Percentiles rank a stretch among this genome's conserved stretches.
phyloP scores from a whole-genome alignment of 1,139 yeast genomes.

The Candida sp. region DNA sequence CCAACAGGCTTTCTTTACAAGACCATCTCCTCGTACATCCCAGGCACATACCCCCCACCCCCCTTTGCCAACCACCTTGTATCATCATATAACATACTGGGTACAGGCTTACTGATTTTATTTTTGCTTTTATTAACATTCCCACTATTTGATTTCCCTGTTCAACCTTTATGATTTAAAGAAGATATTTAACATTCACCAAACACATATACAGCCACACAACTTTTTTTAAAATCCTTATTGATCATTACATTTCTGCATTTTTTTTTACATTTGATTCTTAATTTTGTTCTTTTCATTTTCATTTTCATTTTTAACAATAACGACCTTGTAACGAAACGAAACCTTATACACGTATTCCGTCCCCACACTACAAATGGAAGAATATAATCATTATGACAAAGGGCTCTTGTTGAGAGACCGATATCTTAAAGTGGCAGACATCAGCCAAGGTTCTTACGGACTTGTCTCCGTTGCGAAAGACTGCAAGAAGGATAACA shows the following conservation, averaged over 20 bases:
- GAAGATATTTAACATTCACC: neutral
- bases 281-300: neutral
- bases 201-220: neutral
- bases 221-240: neutral
- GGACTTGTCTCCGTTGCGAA: constrained; percentile 91
- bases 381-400: constrained; percentile 55
- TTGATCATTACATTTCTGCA: neutral
- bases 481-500: constrained; percentile 55
- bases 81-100: neutral
- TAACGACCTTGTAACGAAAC: constrained; percentile 2
- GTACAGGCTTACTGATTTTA: neutral
- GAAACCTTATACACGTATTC: constrained; percentile 1
- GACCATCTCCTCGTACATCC: neutral
- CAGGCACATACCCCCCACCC: neutral
- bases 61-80: too few relatives aligned
- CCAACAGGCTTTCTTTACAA: neutral
- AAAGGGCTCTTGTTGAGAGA: constrained; percentile 65
- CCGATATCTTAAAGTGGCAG: constrained; percentile 73
- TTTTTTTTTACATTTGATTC: neutral
- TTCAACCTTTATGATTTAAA: neutral
- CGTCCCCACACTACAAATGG: constrained; percentile 28
- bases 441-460: constrained; percentile 91
- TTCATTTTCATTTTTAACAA: neutral
- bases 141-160: neutral
- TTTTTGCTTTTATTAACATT: neutral